Evolutionary conservation across 345 rosid genomes (phyloP).

Genomic region (Corchorus olitorius): DNA sequence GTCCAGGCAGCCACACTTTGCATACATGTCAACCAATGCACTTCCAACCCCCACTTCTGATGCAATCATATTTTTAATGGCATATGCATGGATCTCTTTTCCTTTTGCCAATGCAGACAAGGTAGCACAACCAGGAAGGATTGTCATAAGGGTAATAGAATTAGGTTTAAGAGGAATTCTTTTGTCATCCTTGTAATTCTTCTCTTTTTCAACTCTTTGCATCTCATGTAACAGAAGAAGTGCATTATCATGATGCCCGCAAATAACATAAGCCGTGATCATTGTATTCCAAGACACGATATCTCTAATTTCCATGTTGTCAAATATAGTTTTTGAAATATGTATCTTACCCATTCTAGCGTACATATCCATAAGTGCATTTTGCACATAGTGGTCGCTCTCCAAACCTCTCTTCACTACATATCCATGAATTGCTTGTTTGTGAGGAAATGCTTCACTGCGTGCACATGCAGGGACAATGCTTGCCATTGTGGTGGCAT

Average conservation of each 20-base stretch:
- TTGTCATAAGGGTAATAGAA: constrained; percentile 81
- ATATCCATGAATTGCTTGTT: constrained; percentile 78
- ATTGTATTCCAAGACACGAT: constrained; percentile 88
- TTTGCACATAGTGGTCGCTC: constrained; percentile 65
- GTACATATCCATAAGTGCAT: constrained; percentile 90
- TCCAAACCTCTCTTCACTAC: constrained; percentile 69
- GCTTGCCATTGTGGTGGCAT: constrained; percentile 84
- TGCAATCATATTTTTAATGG: constrained; percentile 64
- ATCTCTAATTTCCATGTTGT: constrained; percentile 65
- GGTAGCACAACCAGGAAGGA: constrained; percentile 81
- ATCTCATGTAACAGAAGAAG: constrained; percentile 60
- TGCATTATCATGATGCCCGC: constrained; percentile 57
- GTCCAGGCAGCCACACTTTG: constrained; percentile 80
- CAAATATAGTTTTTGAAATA: constrained; percentile 56
- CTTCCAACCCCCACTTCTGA: constrained; percentile 86
- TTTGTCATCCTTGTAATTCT: constrained; percentile 24
- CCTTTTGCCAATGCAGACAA: constrained; percentile 80
- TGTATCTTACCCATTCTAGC: constrained; percentile 67
- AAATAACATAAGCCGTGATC: constrained; percentile 70
- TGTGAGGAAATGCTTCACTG: constrained; percentile 50
- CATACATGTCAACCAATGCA: constrained; percentile 90
- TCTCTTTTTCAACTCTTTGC: constrained; percentile 47
- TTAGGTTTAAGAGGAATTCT: constrained; percentile 54
- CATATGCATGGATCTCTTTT: constrained; percentile 86
- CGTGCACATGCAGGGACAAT: constrained; percentile 76